These are phyloP conservation scores for Cystofilobasidium capitatum DNA, from an alignment of 768 basidiomycete genomes.

Conservation along the genomic window DNA sequence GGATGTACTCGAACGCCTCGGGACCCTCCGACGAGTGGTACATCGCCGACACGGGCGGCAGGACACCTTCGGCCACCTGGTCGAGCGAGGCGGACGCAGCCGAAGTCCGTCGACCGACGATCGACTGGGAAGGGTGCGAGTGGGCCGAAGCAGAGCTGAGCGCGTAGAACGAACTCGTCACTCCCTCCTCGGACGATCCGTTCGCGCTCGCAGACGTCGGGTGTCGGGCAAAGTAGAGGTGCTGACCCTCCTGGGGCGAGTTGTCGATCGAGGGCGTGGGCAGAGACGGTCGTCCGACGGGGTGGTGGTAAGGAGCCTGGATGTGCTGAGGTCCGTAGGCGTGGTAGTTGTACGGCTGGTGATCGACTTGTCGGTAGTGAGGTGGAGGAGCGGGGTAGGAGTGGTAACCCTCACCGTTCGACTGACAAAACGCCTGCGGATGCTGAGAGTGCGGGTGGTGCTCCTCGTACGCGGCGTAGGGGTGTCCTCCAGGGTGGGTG, in stretches of 20 bases:
- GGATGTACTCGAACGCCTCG: too few relatives aligned
- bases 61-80: too few relatives aligned
- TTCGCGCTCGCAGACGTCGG: background rate
- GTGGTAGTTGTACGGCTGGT: background rate
- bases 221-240: background rate
- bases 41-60: background rate
- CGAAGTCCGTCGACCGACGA: too few relatives aligned
- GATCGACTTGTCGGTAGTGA: background rate
- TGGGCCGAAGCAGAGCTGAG: too few relatives aligned
- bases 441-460: background rate
- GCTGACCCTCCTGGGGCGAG: background rate
- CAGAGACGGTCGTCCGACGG: background rate
- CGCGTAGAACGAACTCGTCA: background rate
- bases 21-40: background rate
- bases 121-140: too few relatives aligned
- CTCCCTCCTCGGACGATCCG: background rate
- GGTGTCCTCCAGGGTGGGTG: background rate
- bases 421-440: background rate
- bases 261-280: background rate
- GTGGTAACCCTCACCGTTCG: background rate
- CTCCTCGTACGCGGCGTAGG: background rate
- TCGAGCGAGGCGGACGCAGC: too few relatives aligned
- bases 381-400: background rate
- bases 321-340: background rate
- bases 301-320: background rate